Conservation (phyloP, 2,329 filamentous ascomycete species). For the Curvularia lunata region DNA sequence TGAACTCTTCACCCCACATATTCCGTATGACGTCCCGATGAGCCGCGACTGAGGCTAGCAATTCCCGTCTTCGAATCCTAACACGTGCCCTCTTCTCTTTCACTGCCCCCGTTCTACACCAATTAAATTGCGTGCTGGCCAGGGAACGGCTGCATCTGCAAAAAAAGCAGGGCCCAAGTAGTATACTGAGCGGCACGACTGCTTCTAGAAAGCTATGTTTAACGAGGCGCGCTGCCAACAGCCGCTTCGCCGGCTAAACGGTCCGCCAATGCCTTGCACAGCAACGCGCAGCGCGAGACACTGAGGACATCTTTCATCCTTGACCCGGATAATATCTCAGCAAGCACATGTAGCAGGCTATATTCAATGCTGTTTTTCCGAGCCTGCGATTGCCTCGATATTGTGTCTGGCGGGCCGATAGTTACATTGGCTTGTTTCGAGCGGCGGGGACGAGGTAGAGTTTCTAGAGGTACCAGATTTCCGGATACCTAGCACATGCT, state of each 20-base stretch:
- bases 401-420: background rate
- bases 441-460: background rate
- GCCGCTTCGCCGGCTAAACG: constrained; percentile 30
- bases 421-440: background rate
- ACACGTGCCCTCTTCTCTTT: constrained; percentile 2
- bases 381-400: background rate
- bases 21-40: constrained; percentile 38
- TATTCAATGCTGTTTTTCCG: background rate
- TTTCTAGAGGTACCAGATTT: background rate
- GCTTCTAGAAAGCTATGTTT: background rate
- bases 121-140: background rate
- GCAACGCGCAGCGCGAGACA: constrained; percentile 17
- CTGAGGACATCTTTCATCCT: constrained; percentile 19
- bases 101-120: background rate
- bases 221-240: background rate
- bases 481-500: background rate
- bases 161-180: background rate
- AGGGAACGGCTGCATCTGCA: background rate
- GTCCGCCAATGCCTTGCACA: constrained; percentile 32
- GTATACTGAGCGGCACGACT: background rate
- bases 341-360: background rate
- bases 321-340: constrained; percentile 17
- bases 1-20: constrained; percentile 23
- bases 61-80: constrained; percentile 1
- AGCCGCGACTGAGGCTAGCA: constrained; percentile 24